Evolutionary conservation across 2,329 filamentous ascomycete genomes (phyloP).

Genomic region (Fusarium sp.): DNA sequence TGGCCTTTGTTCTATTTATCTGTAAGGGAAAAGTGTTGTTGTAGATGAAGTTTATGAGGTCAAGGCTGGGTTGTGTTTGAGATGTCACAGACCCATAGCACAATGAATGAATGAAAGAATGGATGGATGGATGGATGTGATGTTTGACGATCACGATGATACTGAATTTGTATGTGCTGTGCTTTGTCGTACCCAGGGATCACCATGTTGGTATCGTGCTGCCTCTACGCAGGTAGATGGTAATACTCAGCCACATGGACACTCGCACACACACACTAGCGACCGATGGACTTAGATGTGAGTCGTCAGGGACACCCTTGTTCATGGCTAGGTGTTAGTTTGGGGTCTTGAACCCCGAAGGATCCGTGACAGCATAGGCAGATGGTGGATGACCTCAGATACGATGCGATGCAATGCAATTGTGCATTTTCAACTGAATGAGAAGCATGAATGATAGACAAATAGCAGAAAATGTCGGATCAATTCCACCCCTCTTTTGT

Average conservation of each 20-base stretch:
- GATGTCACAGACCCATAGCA: conserved; percentile 19
- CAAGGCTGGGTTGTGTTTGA: conserved; percentile 20
- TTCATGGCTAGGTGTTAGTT: conserved; percentile 16
- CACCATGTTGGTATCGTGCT: conserved; percentile 1
- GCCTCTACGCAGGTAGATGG: neutral
- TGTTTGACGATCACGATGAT: conserved; percentile 23
- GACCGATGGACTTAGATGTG: conserved; percentile 16
- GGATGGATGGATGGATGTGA: conserved; percentile 4
- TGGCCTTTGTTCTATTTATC: conserved; percentile 17
- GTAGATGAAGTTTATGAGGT: conserved; percentile 42
- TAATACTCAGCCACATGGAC: conserved; percentile 38
- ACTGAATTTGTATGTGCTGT: neutral
- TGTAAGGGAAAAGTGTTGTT: conserved; percentile 26
- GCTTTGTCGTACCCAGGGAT: neutral
- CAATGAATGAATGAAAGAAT: conserved; percentile 9
- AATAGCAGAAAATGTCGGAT: too few relatives aligned
- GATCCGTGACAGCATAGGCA: conserved; percentile 43
- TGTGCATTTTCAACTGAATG: neutral
- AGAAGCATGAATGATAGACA: neutral
- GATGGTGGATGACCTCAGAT: too few relatives aligned
- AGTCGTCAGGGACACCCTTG: conserved; percentile 31
- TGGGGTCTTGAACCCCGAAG: conserved; percentile 39
- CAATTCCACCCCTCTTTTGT: neutral
- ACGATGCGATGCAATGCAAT: neutral
- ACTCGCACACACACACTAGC: conserved; percentile 19